Evolutionary conservation across 176 grass and related monocot species (phyloP).

Genomic region (Triticum dicoccoides): DNA sequence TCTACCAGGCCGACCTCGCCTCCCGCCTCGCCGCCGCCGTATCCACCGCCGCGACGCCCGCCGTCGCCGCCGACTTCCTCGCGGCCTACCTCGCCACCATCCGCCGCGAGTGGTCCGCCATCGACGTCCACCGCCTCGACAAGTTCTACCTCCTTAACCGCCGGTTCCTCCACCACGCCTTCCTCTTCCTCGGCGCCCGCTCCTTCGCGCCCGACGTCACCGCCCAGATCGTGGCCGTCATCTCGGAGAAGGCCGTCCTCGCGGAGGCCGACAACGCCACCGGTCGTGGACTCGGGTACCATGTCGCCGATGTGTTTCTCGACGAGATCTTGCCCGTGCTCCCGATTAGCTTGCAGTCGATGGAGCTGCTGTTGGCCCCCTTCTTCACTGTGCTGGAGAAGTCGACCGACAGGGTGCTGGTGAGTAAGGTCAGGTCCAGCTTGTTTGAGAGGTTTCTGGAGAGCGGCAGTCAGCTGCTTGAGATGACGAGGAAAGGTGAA

Average conservation of each 20-base stretch:
- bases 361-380: slow-evolving; percentile 47
- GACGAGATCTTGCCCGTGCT: slow-evolving; percentile 71
- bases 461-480: slow-evolving; percentile 48
- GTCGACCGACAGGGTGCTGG: slow-evolving; percentile 59
- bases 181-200: slow-evolving; percentile 52
- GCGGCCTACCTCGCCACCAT: slow-evolving; percentile 68
- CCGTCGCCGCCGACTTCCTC: slow-evolving; percentile 55
- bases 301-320: slow-evolving; percentile 74
- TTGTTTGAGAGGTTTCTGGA: slow-evolving; percentile 61
- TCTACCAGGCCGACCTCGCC: slow-evolving; percentile 66
- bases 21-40: slow-evolving; percentile 62
- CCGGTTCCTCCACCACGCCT: slow-evolving; percentile 65
- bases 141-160: slow-evolving; percentile 97
- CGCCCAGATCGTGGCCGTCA: slow-evolving; percentile 31
- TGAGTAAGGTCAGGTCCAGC: slow-evolving; percentile 66
- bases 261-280: slow-evolving; percentile 33
- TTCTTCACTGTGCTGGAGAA: slow-evolving; percentile 74
- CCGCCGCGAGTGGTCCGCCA: slow-evolving; percentile 79
- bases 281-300: slow-evolving; percentile 62
- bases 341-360: slow-evolving; percentile 40
- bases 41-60: slow-evolving; percentile 26
- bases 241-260: slow-evolving; percentile 55
- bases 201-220: slow-evolving; percentile 45
- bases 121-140: slow-evolving; percentile 88
- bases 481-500: slow-evolving; percentile 44